Conservation (phyloP, 2,329 filamentous ascomycete genomes). For the Mycogone perniciosa region DNA sequence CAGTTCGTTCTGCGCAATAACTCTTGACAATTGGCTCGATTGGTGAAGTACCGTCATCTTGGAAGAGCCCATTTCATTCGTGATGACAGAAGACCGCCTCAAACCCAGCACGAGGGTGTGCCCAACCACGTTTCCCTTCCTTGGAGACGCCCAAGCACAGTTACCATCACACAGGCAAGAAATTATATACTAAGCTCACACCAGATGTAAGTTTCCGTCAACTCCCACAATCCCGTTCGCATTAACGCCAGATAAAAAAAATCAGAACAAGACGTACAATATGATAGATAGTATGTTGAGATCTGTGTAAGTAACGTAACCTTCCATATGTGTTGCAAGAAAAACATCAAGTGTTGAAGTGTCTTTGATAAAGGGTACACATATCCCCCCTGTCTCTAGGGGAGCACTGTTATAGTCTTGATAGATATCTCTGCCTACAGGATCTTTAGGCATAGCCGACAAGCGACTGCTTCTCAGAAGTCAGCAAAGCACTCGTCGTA, state of each 20-base stretch:
- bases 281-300: not conserved
- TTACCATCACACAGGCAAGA: too few relatives aligned
- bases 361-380: not conserved
- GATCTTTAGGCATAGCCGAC: not conserved
- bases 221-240: not conserved
- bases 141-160: too few relatives aligned
- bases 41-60: too few relatives aligned
- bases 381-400: too few relatives aligned
- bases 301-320: too few relatives aligned
- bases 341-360: not conserved
- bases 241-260: not conserved
- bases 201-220: too few relatives aligned
- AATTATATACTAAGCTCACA: too few relatives aligned
- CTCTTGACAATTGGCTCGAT: not conserved
- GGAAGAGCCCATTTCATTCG: too few relatives aligned
- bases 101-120: too few relatives aligned
- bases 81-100: too few relatives aligned
- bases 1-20: not conserved
- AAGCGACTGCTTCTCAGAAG: constrained; percentile 43
- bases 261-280: not conserved
- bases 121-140: too few relatives aligned
- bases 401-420: too few relatives aligned
- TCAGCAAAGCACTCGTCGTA: constrained; percentile 68
- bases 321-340: not conserved
- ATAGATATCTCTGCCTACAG: not conserved